phyloP scores from a whole-genome alignment of 2,329 filamentous ascomycete species.

The Didymella pomorum region DNA sequence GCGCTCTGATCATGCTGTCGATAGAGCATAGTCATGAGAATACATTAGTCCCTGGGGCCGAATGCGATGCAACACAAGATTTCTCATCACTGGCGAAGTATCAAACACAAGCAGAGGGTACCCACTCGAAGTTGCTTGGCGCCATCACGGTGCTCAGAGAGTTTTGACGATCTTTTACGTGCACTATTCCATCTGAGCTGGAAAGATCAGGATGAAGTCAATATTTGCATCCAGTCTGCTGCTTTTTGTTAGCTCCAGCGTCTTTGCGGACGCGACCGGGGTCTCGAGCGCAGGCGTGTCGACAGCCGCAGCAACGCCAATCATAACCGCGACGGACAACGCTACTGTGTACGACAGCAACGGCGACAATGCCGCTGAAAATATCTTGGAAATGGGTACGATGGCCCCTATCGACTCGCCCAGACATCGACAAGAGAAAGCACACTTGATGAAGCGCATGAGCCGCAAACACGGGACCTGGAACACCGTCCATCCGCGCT shows the following conservation, averaged over 20 bases:
- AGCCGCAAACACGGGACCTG: constrained; percentile 30
- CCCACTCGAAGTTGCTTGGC: not conserved
- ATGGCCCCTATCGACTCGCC: constrained; percentile 23
- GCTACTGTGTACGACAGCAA: not conserved
- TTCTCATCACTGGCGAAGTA: too few relatives aligned
- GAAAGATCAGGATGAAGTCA: constrained; percentile 1
- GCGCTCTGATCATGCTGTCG: too few relatives aligned
- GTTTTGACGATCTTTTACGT: too few relatives aligned
- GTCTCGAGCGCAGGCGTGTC: not conserved
- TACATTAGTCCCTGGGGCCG: too few relatives aligned
- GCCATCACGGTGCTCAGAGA: constrained; percentile 38
- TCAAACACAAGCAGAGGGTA: not conserved
- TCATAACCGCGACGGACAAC: not conserved
- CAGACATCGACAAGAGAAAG: constrained; percentile 32
- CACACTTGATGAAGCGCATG: constrained; percentile 31
- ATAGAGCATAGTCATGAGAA: too few relatives aligned
- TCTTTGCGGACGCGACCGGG: not conserved
- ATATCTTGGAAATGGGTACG: constrained; percentile 19
- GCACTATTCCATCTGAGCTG: not conserved
- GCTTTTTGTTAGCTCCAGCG: not conserved
- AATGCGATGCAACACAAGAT: too few relatives aligned
- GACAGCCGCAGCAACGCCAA: too few relatives aligned
- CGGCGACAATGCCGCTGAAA: constrained; percentile 9
- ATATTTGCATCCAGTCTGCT: not conserved
- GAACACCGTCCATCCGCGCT: constrained; percentile 28